Evolutionary conservation across 1,139 yeast species (phyloP), one percentile per base, ranked within the genome.

Genomic region (Spathaspora sp.): DNA sequence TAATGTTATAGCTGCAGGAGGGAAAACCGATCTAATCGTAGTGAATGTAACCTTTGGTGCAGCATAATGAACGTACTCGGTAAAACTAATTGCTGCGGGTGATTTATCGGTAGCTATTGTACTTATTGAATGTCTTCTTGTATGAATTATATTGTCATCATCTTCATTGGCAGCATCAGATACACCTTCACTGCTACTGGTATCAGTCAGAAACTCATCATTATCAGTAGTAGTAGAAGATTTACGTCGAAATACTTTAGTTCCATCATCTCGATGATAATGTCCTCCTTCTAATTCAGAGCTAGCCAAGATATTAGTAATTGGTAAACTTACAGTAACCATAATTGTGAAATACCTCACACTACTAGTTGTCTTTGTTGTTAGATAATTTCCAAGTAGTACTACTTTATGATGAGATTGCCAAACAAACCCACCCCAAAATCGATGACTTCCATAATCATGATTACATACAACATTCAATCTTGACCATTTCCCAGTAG

Each of bases 361-460:
- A 42, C 83, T 71, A 47, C 84, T 76, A 7, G 80, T 67, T 9
- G 80, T 69, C 37, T 68, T 65, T 2, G 80, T 74, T 18, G 82
- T 76, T 16, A 71, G 65, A 41, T 66, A 67, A 48, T 77, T 72
- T 0, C 89, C 93, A 48, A 81, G 60, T 42, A 78, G 64, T 7
- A 77, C 72, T 2, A 84, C 82, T 57, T 81, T 82, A 58, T 85
- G 91, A 63, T 86, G 93, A 1, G 90, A 83, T 40, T 76, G 77
- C 93, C 93, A 86, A 0, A 82, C 81, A 63, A 78, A 82, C 0
- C 87, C 82, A 49, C 81, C 83, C 80, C 87, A 80, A 46, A 84
- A 74, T 44, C 86, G 65, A 56, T 84, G 87, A 7, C 78, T 72
- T 16, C 80, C 79, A 41, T 74, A 68, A 43, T 76, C 80, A 53